Conservation (phyloP, 2,329 filamentous ascomycete species). For the Xylariales sp. region DNA sequence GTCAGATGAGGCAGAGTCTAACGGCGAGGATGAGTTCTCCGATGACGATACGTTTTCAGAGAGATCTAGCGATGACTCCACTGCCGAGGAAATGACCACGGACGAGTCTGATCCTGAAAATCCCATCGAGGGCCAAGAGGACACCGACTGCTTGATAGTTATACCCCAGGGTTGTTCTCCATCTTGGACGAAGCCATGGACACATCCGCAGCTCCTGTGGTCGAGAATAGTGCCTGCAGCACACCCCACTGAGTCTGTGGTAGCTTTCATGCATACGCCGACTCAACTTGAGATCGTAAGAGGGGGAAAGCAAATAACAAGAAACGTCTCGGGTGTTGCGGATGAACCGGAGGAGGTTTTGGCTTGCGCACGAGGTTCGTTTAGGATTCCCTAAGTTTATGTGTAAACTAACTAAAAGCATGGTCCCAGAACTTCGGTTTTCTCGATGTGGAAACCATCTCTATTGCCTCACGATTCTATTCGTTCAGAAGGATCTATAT, state of each 20-base stretch:
- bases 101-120: slow-evolving; percentile 29
- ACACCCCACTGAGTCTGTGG: slow-evolving; percentile 21
- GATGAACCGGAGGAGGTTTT: slow-evolving; percentile 11
- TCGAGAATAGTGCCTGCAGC: slow-evolving; percentile 21
- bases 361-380: slow-evolving; percentile 28
- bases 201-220: slow-evolving; percentile 10
- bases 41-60: slow-evolving; percentile 26
- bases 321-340: slow-evolving; percentile 3
- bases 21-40: slow-evolving; percentile 22
- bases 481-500: slow-evolving; percentile 1
- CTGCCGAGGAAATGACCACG: slow-evolving; percentile 9
- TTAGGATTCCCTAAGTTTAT: too few relatives aligned
- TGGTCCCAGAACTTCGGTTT: slow-evolving; percentile 24
- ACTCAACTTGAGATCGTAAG: slow-evolving; percentile 19
- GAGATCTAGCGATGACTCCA: slow-evolving; percentile 11
- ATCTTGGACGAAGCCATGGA: slow-evolving; percentile 31
- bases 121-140: not conserved
- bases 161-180: slow-evolving; percentile 15
- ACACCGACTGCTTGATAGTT: slow-evolving; percentile 28
- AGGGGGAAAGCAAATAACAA: slow-evolving; percentile 6
- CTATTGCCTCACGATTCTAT: slow-evolving; percentile 16
- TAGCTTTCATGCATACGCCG: slow-evolving; percentile 19
- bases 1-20: slow-evolving; percentile 16
- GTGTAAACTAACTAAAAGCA: not conserved
- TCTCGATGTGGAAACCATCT: slow-evolving; percentile 22